Base-by-base conservation (phyloP, 1,284 basidiomycete genomes). In the Tilletia indica region DNA sequence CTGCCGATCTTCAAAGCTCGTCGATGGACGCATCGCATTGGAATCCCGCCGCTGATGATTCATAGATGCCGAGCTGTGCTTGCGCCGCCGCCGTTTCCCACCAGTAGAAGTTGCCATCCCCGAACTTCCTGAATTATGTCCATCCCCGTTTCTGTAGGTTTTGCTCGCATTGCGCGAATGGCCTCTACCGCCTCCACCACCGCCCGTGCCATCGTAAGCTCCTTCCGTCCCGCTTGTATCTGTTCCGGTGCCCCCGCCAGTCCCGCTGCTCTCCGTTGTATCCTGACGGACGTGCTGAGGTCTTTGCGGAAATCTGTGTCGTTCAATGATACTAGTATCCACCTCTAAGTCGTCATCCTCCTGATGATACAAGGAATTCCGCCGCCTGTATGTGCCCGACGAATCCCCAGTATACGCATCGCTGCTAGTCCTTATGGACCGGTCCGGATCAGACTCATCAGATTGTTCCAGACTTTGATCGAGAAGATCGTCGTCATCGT, bases 191-290 rank as follows among this genome's bases (percentile, higher is more conserved):
- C 31, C 61, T 64, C 36, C 61, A 39, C 8, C 61, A 11, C 38
- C 61, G 61, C 61, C 38, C 42, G 9, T 45, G 14, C 42, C 42
- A 45, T 45, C 9, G 14, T 14, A 8, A 9, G 42, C 42, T 25
- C 21, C 61, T 38, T 64, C 61, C 9, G 61, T 64, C 11, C 61
- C 61, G n/a, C 61, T 64, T 38, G 61, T 64, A 16, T 64, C 61
- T 42, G 61, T 64, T 11, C 8, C 51, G 8, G 51, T 54, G 12
- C 61, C 61, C 14, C 58, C 58, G 5, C 14, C 61, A 16, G 61
- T 64, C 14, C 61, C 61, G n/a, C 61, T 64, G 61, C 61, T 64
- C n/a, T 64, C 61, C 14, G 34, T 38, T 21, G 61, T 64, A 36
- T 64, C 34, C 8, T 64, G 61, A 3, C 61, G 61, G 6, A 36